phyloP scores from a whole-genome alignment of 129 eudicot genomes.

The Artemisia annua region DNA sequence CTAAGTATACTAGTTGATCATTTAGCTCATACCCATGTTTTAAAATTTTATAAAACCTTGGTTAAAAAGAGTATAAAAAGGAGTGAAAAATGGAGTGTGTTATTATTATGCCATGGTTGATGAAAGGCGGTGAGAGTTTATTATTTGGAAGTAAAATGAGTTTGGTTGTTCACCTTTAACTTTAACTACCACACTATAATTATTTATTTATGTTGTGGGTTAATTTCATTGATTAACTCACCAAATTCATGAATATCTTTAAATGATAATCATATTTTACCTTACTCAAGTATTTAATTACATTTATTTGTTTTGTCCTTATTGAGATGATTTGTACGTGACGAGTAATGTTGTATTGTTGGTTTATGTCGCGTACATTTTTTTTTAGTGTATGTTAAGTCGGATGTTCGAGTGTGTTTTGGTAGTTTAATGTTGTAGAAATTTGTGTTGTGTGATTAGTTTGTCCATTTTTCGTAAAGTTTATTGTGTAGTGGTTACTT shows the following conservation, averaged over 20 bases:
- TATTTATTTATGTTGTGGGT: slow-evolving; percentile 35
- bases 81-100: slow-evolving; percentile 10
- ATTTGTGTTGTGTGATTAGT: too few relatives aligned
- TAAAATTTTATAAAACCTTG: neutral
- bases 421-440: too few relatives aligned
- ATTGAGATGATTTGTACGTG: neutral
- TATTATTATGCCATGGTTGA: slow-evolving; percentile 6
- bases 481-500: too few relatives aligned
- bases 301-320: neutral
- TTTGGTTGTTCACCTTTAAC: slow-evolving; percentile 24
- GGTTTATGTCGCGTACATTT: too few relatives aligned
- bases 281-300: slow-evolving; percentile 7
- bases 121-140: slow-evolving; percentile 34
- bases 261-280: slow-evolving; percentile 7
- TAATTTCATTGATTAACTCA: slow-evolving; percentile 32
- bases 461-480: too few relatives aligned
- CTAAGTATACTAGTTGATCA: slow-evolving; percentile 3
- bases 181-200: slow-evolving; percentile 24
- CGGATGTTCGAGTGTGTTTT: too few relatives aligned
- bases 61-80: neutral
- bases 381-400: too few relatives aligned
- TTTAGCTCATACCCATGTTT: slow-evolving; percentile 10
- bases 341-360: neutral
- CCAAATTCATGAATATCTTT: slow-evolving; percentile 28
- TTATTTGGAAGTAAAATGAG: slow-evolving; percentile 24